Evolutionary conservation across 768 basidiomycete species (phyloP).

Genomic region (Amanita thiersii): DNA sequence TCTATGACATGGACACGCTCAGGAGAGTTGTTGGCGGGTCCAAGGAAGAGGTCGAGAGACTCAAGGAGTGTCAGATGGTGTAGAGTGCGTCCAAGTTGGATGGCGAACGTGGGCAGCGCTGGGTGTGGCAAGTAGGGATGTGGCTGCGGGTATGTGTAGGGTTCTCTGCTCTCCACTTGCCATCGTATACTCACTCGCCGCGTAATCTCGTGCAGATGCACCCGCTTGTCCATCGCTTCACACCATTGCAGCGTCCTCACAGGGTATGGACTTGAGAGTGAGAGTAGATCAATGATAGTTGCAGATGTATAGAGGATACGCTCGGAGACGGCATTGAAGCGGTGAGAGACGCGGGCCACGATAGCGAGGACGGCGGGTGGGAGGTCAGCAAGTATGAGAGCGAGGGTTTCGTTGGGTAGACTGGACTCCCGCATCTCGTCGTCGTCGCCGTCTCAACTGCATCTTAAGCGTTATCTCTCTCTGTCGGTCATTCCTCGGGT

Average conservation of each 20-base stretch:
- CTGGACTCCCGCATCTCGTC: conserved; percentile 14
- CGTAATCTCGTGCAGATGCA: conserved; percentile 37
- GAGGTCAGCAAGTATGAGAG: conserved; percentile 36
- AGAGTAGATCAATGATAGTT: conserved; percentile 37
- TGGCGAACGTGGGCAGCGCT: conserved; percentile 29
- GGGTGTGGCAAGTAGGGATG: conserved; percentile 18
- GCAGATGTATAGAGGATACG: conserved; percentile 50
- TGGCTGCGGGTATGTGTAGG: too few species aligned
- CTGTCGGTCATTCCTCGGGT: conserved; percentile 27
- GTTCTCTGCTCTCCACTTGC: too few species aligned
- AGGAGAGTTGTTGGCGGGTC: conserved; percentile 30
- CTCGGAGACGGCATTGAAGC: conserved; percentile 47
- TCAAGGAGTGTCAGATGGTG: conserved; percentile 34
- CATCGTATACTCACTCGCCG: conserved; percentile 46
- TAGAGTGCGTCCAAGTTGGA: conserved; percentile 29
- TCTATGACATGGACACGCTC: conserved; percentile 35
- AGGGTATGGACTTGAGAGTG: conserved; percentile 30
- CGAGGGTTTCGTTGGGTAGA: conserved; percentile 52
- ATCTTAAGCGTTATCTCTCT: conserved; percentile 20
- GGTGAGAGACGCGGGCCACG: conserved; percentile 36
- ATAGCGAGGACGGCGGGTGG: conserved; percentile 27
- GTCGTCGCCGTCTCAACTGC: background rate
- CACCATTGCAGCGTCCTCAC: conserved; percentile 42
- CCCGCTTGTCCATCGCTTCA: conserved; percentile 36
- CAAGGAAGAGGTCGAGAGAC: conserved; percentile 46